Evolutionary conservation across 1,284 basidiomycete species (phyloP), one percentile per base, ranked within the genome.

Genomic region (Apiotrichum mycotoxinovorans): DNA sequence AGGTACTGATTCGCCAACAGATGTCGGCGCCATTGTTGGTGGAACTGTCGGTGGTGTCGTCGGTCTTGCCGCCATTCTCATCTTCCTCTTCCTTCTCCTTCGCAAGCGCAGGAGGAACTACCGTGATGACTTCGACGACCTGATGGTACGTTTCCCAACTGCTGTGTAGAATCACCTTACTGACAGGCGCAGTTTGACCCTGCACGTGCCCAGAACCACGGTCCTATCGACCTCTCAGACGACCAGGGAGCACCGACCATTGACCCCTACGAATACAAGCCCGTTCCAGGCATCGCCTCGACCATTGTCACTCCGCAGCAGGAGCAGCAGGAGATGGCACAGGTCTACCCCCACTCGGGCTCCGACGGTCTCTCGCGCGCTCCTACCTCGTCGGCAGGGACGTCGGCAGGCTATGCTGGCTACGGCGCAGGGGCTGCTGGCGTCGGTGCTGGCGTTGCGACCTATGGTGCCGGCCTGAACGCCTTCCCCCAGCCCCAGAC

Each of bases 31-130:
- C 2, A 77, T 77, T 47, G 74, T 68, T 20, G 75, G 75, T 48
- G 75, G 74, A 37, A 71, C 72, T 25, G 74, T 77, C 34, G 75
- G 75, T 12, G 75, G 75, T 59, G 74, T 76, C 8, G 68, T 64
- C 25, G 75, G 73, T 61, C 61, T 75, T 10, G 63, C 65, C 22
- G 18, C 72, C 14, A 56, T 60, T 11, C 66, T 65, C 17, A n/a
- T 73, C 9, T 69, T 63, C 62, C 70, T 74, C 70, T 66, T 74
- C 57, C 55, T 58, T 41, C n/a, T 61, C 44, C 50, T 71, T 45
- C 67, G 66, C 59, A 67, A 66, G 52, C 66, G 68, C 54, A 68
- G 61, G 58, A 69, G 62, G 57, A 67, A 66, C 41, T 66, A 68
- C 61, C 65, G 69, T 30, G 70, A 73, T 42, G 74, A 76, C 61